phyloP scores from a whole-genome alignment of 768 basidiomycete genomes.

The Aureoboletus auriporus region DNA sequence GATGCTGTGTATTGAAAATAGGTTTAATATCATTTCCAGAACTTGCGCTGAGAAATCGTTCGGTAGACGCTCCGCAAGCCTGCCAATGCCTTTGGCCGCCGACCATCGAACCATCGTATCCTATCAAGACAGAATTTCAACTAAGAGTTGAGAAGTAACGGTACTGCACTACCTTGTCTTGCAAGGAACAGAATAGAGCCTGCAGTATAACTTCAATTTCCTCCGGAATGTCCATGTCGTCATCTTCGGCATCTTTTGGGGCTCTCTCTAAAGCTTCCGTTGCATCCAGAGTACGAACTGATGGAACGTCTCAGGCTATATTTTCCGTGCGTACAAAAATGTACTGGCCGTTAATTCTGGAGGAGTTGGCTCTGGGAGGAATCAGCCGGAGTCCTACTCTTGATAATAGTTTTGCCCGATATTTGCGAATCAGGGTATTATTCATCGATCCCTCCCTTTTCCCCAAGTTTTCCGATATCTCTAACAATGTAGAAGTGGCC shows the following conservation, averaged over 20 bases:
- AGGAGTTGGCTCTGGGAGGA: constrained; percentile 38
- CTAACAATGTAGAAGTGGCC: constrained; percentile 41
- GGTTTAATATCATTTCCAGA: constrained; percentile 67
- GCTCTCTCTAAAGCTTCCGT: constrained; percentile 7
- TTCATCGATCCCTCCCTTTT: constrained; percentile 36
- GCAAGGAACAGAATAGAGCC: constrained; percentile 64
- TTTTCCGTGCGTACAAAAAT: constrained; percentile 22
- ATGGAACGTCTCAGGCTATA: constrained; percentile 13
- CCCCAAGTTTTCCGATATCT: constrained; percentile 42
- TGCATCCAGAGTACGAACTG: constrained; percentile 25
- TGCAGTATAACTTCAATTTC: constrained; percentile 74
- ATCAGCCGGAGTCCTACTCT: constrained; percentile 61
- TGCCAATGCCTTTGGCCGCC: constrained; percentile 86
- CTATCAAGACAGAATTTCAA: constrained; percentile 38
- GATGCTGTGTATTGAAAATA: constrained; percentile 76
- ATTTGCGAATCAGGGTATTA: constrained; percentile 71
- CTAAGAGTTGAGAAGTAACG: not conserved
- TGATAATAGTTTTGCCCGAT: constrained; percentile 61
- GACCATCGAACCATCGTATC: constrained; percentile 96
- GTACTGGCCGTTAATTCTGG: constrained; percentile 41
- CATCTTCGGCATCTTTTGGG: constrained; percentile 24
- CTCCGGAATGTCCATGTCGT: constrained; percentile 67
- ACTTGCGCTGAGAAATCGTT: constrained; percentile 72
- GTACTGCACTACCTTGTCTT: constrained; percentile 66
- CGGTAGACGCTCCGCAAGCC: constrained; percentile 79